Evolutionary conservation across 2,329 filamentous ascomycete genomes (phyloP).

Genomic region (Beauveria asiatica): DNA sequence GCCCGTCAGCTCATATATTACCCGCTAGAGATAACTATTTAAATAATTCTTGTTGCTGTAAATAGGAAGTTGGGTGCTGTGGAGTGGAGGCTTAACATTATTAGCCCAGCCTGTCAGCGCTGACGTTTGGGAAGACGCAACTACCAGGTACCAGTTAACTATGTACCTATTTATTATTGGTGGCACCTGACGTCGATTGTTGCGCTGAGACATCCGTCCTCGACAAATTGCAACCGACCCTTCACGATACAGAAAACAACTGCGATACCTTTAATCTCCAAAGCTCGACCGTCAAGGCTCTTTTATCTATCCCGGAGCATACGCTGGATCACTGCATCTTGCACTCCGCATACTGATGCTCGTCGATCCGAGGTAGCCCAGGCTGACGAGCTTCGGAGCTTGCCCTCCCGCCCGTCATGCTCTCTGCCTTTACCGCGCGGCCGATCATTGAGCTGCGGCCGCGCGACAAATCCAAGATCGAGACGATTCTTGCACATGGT

Average conservation of each 20-base stretch:
- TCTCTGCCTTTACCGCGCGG: slow-evolving; percentile 93
- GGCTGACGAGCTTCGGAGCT: slow-evolving; percentile 29
- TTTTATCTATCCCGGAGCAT: neutral
- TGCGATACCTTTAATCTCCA: neutral
- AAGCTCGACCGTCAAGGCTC: neutral
- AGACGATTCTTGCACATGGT: slow-evolving; percentile 89
- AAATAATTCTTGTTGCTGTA: too few relatives aligned
- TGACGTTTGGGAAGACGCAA: neutral
- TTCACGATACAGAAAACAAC: neutral
- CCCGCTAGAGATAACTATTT: too few relatives aligned
- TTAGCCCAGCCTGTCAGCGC: neutral
- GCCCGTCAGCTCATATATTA: too few relatives aligned
- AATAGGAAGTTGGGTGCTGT: neutral
- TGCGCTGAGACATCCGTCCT: neutral
- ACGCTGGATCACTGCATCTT: neutral
- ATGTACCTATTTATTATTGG: too few relatives aligned
- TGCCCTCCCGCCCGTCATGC: slow-evolving; percentile 53
- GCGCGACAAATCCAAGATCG: slow-evolving; percentile 94
- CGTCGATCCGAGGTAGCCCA: slow-evolving; percentile 20
- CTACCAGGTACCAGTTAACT: too few relatives aligned
- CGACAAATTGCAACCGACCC: neutral
- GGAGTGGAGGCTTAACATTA: neutral
- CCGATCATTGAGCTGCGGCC: slow-evolving; percentile 94
- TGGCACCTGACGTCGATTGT: slow-evolving; percentile 6
- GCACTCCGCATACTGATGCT: slow-evolving; percentile 21